Evolutionary conservation across 140 eudicot genomes (phyloP).

Genomic region (Flaveria floridana): DNA sequence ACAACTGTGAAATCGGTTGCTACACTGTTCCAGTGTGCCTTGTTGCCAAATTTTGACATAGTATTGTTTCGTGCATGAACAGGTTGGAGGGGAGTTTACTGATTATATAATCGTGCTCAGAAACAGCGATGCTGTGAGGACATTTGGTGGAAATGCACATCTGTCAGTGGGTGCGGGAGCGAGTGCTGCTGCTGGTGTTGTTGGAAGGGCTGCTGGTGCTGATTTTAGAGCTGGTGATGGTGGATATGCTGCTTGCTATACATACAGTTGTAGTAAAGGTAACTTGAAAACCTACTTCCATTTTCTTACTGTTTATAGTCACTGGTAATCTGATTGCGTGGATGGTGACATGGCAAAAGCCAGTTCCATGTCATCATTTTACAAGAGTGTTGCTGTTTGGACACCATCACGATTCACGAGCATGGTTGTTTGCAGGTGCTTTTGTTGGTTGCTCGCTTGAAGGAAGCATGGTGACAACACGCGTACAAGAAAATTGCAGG

Average conservation of each 20-base stretch:
- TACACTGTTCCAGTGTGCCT: not conserved
- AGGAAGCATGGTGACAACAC: conserved; percentile 56
- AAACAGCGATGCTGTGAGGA: conserved; percentile 52
- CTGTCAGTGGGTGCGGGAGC: conserved; percentile 59
- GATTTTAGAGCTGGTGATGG: conserved; percentile 74
- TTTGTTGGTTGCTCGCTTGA: conserved; percentile 73
- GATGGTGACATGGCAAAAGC: not conserved
- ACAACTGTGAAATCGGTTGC: not conserved
- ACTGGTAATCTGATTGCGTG: not conserved
- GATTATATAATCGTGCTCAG: conserved; percentile 64
- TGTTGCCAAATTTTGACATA: not conserved
- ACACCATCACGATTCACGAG: not conserved
- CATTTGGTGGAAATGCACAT: conserved; percentile 61
- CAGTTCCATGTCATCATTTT: not conserved
- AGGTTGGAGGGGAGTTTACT: conserved; percentile 67
- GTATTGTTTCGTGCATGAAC: conserved; percentile 13
- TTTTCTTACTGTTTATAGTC: not conserved
- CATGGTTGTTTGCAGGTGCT: conserved; percentile 43
- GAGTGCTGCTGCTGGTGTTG: conserved; percentile 64
- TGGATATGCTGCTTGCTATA: conserved; percentile 70
- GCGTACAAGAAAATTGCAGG: conserved; percentile 50
- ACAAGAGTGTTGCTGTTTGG: not conserved
- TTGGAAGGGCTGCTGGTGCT: conserved; percentile 69
- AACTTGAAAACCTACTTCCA: conserved; percentile 15
- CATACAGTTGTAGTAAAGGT: conserved; percentile 79